Conservation (phyloP, 306 rosid genomes). For the Quercus variabilis region DNA sequence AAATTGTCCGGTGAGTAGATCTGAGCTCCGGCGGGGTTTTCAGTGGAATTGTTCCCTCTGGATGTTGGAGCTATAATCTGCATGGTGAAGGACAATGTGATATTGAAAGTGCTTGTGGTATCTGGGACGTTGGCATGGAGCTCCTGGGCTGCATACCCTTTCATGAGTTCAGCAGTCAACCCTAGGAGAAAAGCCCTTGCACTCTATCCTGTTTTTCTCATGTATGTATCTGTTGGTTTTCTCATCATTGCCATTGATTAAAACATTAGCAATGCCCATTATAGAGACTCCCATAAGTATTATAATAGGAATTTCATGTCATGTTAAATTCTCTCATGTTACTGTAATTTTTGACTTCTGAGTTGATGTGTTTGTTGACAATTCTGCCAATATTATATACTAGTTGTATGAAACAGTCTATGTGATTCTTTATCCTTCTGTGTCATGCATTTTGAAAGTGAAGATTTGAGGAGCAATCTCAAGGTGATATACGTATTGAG, state of each 20-base stretch:
- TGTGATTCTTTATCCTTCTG: background rate
- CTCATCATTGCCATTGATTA: slow-evolving; percentile 97
- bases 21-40: too few species aligned
- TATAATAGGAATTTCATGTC: slow-evolving; percentile 48
- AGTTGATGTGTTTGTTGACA: slow-evolving; percentile 29
- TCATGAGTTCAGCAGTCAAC: slow-evolving; percentile 97
- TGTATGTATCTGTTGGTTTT: slow-evolving; percentile 98
- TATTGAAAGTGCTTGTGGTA: slow-evolving; percentile 77
- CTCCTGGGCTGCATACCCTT: slow-evolving; percentile 98
- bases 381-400: slow-evolving; percentile 17
- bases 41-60: slow-evolving; percentile 59
- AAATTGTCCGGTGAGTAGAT: too few species aligned
- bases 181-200: slow-evolving; percentile 99
- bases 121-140: slow-evolving; percentile 95
- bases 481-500: background rate
- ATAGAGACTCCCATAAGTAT: slow-evolving; percentile 19
- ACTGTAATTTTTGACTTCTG: slow-evolving; percentile 15
- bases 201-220: slow-evolving; percentile 91
- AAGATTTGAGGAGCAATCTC: slow-evolving; percentile 1
- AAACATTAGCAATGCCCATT: slow-evolving; percentile 22
- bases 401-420: slow-evolving; percentile 41
- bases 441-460: background rate
- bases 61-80: slow-evolving; percentile 88
- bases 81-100: slow-evolving; percentile 82
- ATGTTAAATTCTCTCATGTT: slow-evolving; percentile 23